Percentiles rank a stretch among this genome's conserved stretches.
phyloP scores from a whole-genome alignment of 2,329 filamentous ascomycete genomes.

The Amylocarpus encephaloides region DNA sequence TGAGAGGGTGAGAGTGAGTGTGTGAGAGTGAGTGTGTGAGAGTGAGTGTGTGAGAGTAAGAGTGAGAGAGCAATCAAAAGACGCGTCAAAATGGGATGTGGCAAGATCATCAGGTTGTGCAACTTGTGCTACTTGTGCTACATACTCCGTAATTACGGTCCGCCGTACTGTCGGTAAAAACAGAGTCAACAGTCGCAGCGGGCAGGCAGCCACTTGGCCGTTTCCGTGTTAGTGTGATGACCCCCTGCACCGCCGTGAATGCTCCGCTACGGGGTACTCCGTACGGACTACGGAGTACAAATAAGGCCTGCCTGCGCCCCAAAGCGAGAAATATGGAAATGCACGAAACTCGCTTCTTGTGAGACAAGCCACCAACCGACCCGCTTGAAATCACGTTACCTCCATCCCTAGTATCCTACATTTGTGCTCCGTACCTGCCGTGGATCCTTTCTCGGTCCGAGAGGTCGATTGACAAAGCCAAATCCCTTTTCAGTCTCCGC shows the following conservation, averaged over 20 bases:
- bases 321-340: neutral
- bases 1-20: neutral
- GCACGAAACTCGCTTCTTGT: neutral
- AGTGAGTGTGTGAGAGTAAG: no score
- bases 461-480: neutral
- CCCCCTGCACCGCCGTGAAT: neutral
- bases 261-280: neutral
- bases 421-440: neutral
- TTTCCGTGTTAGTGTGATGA: neutral
- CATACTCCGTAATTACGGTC: neutral
- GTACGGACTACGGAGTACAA: no score
- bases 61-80: no score
- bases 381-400: neutral
- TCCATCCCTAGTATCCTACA: neutral
- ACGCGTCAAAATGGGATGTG: no score
- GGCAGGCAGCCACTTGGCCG: neutral
- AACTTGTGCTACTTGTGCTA: neutral
- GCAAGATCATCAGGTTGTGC: no score
- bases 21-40: no score
- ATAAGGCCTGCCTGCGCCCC: neutral
- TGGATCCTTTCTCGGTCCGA: neutral
- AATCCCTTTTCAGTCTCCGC: no score
- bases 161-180: no score
- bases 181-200: no score
- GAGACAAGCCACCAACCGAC: neutral